A percentile compares a stretch with the other conserved stretches of the same genome.
phyloP scores from a whole-genome alignment of 805 yeast genomes.

The Hanseniaspora meyeri region DNA sequence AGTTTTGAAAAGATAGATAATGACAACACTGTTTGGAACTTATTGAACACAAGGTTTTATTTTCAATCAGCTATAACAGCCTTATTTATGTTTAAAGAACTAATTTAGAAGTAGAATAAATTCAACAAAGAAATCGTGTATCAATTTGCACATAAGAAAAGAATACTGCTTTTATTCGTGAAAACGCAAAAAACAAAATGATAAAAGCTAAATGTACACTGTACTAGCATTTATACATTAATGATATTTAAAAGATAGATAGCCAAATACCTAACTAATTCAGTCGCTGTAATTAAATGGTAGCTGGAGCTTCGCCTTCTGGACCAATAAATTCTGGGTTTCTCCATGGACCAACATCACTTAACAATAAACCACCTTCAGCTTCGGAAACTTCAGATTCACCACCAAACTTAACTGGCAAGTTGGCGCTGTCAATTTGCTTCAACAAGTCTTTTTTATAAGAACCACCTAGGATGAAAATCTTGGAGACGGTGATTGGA shows the following conservation, averaged over 20 bases:
- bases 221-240: too few species aligned
- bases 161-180: too few species aligned
- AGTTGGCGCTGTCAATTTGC: conserved; percentile 86
- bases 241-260: too few species aligned
- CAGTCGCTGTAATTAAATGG: conserved; percentile 23
- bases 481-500: conserved; percentile 93
- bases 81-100: too few species aligned
- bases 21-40: too few species aligned
- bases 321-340: conserved; percentile 79
- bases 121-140: too few species aligned
- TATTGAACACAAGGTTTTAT: too few species aligned
- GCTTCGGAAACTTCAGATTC: conserved; percentile 48
- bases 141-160: too few species aligned
- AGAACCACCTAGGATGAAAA: conserved; percentile 68
- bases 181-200: background rate
- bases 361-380: conserved; percentile 70
- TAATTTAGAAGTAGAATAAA: too few species aligned
- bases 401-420: conserved; percentile 89
- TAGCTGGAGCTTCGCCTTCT: conserved; percentile 83
- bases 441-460: conserved; percentile 74
- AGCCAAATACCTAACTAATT: background rate
- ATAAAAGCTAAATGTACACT: background rate
- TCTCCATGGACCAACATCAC: conserved; percentile 97
- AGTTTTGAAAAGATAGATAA: too few species aligned
- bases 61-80: too few species aligned